phyloP scores from a whole-genome alignment of 1,284 basidiomycete genomes.

The Neonothopanus nambi region DNA sequence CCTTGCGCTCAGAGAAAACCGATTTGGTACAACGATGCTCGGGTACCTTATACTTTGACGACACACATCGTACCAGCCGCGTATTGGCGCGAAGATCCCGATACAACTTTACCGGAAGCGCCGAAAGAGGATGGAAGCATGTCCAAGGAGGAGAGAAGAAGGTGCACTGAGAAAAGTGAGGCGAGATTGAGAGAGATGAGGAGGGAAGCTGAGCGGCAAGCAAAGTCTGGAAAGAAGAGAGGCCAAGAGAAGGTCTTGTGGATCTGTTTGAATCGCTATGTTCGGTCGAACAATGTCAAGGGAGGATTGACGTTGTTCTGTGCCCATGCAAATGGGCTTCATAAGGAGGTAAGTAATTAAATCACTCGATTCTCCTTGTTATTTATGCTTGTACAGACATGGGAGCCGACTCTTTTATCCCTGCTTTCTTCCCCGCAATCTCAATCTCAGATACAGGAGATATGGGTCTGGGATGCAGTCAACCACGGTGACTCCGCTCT shows the following conservation, averaged over 20 bases:
- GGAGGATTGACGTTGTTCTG: constrained; percentile 67
- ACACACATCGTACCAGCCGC: constrained; percentile 79
- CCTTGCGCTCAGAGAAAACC: constrained; percentile 36
- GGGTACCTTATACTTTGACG: constrained; percentile 37
- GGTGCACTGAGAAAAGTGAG: constrained; percentile 22
- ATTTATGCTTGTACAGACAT: constrained; percentile 43
- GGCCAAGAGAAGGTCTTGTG: constrained; percentile 46
- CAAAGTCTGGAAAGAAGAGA: constrained; percentile 23
- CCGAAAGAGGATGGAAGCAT: constrained; percentile 24
- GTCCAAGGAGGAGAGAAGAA: constrained; percentile 35
- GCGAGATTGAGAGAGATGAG: constrained; percentile 28
- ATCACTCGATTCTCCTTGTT: background rate
- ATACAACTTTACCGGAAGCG: constrained; percentile 41
- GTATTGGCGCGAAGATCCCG: constrained; percentile 55
- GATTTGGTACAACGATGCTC: constrained; percentile 28
- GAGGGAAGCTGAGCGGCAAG: constrained; percentile 1
- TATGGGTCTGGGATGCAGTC: constrained; percentile 79
- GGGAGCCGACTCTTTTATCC: constrained; percentile 60
- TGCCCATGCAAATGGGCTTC: constrained; percentile 81
- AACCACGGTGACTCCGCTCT: constrained; percentile 78
- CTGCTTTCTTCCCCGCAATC: constrained; percentile 42
- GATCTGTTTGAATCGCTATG: constrained; percentile 60
- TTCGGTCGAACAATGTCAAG: constrained; percentile 27
- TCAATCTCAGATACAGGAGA: constrained; percentile 56
- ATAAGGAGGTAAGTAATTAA: constrained; percentile 65